Base-by-base conservation (phyloP, 2,329 filamentous ascomycete species). In the Pseudonectria foliicola region DNA sequence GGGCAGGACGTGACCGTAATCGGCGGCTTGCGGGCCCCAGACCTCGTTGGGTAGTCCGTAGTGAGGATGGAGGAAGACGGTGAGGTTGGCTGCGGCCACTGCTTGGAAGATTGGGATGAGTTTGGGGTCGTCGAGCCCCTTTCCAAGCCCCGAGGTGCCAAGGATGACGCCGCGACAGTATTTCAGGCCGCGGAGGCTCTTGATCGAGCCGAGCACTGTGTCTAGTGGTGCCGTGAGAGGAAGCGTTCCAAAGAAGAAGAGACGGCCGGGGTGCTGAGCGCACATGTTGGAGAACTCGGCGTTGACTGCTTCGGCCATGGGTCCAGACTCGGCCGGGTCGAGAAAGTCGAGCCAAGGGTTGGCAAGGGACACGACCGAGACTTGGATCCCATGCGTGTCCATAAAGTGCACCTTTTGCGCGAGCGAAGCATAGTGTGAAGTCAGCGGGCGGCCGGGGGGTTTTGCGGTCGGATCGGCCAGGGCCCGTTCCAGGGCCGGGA, bases 271-370 rank as follows among this genome's bases (percentile, higher is more conserved):
- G 39, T 81, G 73, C 31, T 68, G 56, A 6, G 63, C 67, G 62
- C 89, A 95, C 60, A 87, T 81, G 29, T 57, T 53, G 32, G 87
- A 76, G 34, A 95, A 80, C 45, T 90, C 85, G 46, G 80, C 67
- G 58, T 95, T 95, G 57, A 94, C 80, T 1, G 67, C 68, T 33
- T 53, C 44, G 1, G 86, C 86, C 31, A 80, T 77, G 21, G 61
- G 56, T 2, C 72, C 74, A 0, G 85, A 83, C 45, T 81, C 74
- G 4, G 66, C 57, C 0, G 75, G 55, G 8, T 67, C 56, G 1
- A 95, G 63, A 55, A 94, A 95, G 61, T 95, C 89, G 3, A 95
- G 73, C 89, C 89, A 95, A 0, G 89, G 89, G 54, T 95, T 95
- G 11, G 89, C 89, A 14, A 95, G 77, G 1, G 85, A 92, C 43